These are phyloP conservation scores for Hibiscus tridactylites DNA, from an alignment of 345 rosid genomes.

Conservation along the genomic window DNA sequence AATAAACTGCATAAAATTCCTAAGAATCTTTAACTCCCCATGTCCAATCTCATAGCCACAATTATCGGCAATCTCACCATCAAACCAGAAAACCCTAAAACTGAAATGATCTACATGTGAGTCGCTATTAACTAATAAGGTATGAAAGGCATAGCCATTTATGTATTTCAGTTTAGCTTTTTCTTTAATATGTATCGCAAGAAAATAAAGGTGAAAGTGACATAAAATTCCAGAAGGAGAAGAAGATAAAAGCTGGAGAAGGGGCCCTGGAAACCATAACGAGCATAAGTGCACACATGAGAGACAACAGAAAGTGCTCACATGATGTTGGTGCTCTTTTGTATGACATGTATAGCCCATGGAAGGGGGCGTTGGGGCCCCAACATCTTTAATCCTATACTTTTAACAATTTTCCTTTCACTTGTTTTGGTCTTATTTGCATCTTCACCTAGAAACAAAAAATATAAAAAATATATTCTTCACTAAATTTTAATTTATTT, in stretches of 20 bases:
- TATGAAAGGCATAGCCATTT: background rate
- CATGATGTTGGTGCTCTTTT: slow-evolving; percentile 31
- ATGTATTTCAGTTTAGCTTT: background rate
- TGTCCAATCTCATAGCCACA: too few relatives aligned
- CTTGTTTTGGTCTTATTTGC: background rate
- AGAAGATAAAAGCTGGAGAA: background rate
- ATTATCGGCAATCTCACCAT: too few relatives aligned
- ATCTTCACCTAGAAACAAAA: background rate
- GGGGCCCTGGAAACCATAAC: slow-evolving; percentile 7
- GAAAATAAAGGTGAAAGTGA: slow-evolving; percentile 22
- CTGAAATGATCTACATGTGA: background rate
- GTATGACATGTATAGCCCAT: background rate
- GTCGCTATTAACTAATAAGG: too few relatives aligned
- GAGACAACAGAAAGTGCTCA: slow-evolving; percentile 43
- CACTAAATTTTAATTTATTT: background rate
- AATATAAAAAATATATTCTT: background rate
- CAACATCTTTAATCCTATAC: background rate
- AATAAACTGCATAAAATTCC: too few relatives aligned
- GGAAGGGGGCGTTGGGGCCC: background rate
- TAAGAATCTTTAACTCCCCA: too few relatives aligned
- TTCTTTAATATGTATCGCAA: background rate
- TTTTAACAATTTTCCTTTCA: background rate
- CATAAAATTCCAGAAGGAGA: background rate
- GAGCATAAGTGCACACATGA: slow-evolving; percentile 18
- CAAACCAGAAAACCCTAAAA: too few relatives aligned